Percentiles rank a stretch among this genome's conserved stretches.
phyloP scores from a whole-genome alignment of 805 yeast genomes.

The Starmerella sp. region DNA sequence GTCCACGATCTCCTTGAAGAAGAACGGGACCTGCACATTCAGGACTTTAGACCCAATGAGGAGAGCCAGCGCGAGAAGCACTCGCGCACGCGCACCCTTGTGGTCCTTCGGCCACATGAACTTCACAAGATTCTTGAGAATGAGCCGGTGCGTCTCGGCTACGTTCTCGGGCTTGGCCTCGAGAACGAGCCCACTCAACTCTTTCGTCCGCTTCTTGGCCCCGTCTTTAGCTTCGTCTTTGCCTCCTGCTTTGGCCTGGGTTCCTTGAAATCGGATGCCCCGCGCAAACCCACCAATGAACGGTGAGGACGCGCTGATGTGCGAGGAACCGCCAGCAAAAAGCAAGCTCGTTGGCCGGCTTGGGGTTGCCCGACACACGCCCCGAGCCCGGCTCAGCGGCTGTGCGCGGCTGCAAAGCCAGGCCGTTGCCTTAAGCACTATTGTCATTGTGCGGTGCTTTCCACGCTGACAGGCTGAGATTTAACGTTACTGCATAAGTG shows the following conservation, averaged over 20 bases:
- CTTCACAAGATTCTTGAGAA: constrained; percentile 23
- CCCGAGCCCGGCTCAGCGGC: background rate
- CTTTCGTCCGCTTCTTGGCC: background rate
- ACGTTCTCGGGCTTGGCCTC: constrained; percentile 7
- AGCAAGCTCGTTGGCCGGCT: background rate
- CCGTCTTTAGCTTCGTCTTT: background rate
- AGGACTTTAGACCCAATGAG: constrained; percentile 71
- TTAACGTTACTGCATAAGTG: background rate
- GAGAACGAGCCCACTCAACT: constrained; percentile 1
- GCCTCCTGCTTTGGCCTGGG: background rate
- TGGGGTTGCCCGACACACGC: background rate
- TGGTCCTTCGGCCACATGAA: constrained; percentile 32
- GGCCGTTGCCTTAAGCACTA: background rate
- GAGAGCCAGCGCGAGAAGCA: constrained; percentile 59
- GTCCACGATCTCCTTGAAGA: constrained; percentile 79
- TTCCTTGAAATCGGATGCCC: background rate
- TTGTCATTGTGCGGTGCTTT: background rate
- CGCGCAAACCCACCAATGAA: background rate
- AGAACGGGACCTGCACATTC: constrained; percentile 93
- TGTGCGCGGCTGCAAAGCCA: background rate
- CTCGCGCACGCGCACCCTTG: constrained; percentile 46
- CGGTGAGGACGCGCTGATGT: background rate
- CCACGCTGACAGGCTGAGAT: background rate
- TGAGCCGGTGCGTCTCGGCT: constrained; percentile 12
- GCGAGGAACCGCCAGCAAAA: background rate